Base-by-base conservation (phyloP, 192 early-diverging fungal species). In the Coemansia sp. region DNA sequence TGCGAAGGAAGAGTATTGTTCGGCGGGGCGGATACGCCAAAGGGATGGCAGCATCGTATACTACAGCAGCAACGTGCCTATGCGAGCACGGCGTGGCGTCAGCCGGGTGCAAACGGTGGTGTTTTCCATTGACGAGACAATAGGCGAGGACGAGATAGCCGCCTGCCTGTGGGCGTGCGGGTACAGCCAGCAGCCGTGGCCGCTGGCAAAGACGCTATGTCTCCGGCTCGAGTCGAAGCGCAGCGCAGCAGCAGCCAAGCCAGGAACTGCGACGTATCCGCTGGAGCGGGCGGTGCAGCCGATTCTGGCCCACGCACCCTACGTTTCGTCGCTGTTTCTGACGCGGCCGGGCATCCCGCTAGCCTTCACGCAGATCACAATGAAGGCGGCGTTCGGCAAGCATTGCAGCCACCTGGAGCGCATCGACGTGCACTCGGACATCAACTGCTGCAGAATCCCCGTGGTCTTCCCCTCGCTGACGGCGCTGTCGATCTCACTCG, bases 381-480 rank as follows among this genome's bases (percentile, higher is more conserved):
- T 76, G 56, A 34, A 35, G 35, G 52, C 36, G 0, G 68, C 68
- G 51, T 70, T 76, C 63, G 63, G 63, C 36, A 23, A 51, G 10
- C 58, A 66, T 23, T 39, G 43, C 23, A 59, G 44, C 41, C 51
- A 61, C 36, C 35, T 69, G 49, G 48, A 61, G 62, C 61, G 68
- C 20, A 64, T 76, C n/a, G 73, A 76, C 58, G 64, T 76, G 35
- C 60, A 70, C 24, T 57, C 44, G 23, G 68, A 62, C 33, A 66
- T 76, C 39, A 38, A 41, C 34, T 76, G 73, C 60, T 52, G 59
- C 34, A 60, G 60, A 24, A 58, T 76, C 16, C 67, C 67, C 14
- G 33, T 48, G 4, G 39, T 36, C 0, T 46, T 70, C 1, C 64
- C 73, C 1, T 59, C 52, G 38, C 73, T 76, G 39, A 76, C 73